Evolutionary conservation across 1,284 basidiomycete species (phyloP), one percentile per base, ranked within the genome.

Genomic region (Schizopora paradoxa): DNA sequence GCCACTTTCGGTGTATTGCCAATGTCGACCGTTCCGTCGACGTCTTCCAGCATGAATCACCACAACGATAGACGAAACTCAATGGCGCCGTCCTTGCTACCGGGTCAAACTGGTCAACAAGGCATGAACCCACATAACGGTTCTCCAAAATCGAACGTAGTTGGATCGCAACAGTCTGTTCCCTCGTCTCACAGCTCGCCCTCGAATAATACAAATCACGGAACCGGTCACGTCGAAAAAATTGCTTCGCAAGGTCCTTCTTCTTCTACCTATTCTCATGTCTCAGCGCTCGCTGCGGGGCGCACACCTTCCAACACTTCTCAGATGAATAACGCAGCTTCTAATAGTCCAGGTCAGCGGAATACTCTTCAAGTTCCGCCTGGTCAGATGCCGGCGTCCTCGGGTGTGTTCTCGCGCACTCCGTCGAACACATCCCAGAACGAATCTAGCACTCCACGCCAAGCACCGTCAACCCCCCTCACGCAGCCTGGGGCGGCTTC

Each of bases 121-220:
- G 33, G 33, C 7, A 35, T 3, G 10, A 19, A 16, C 6, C 33
- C 33, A 6, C 18, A 35, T 16, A 19, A 16, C 8, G 18, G 22
- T n/a, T 19, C 8, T 16, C 16, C 22, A 18, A 14, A 18, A 22
- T 31, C 26, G 38, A 27, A 14, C 22, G 4, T 31, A 5, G 28
- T n/a, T 7, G 41, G 44, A 23, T 21, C 28, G 18, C 47, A 43
- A 23, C 29, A 23, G 18, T 10, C 26, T 13, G 35, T n/a, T 14
- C 13, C 36, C 22, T 27, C 44, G n/a, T 43, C 47, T 27, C 47
- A n/a, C n/a, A n/a, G 47, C 8, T 36, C 35, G 8, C 27, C 41
- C 7, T 48, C 47, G 23, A 43, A 48, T 33, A 48, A 48, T 21
- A 43, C 47, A 13, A 44, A 39, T 13, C n/a, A n/a, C n/a, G n/a